Evolutionary conservation across 2,329 filamentous ascomycete genomes (phyloP), one percentile per base, ranked within the genome.

Genomic region (Didymella glomerata): DNA sequence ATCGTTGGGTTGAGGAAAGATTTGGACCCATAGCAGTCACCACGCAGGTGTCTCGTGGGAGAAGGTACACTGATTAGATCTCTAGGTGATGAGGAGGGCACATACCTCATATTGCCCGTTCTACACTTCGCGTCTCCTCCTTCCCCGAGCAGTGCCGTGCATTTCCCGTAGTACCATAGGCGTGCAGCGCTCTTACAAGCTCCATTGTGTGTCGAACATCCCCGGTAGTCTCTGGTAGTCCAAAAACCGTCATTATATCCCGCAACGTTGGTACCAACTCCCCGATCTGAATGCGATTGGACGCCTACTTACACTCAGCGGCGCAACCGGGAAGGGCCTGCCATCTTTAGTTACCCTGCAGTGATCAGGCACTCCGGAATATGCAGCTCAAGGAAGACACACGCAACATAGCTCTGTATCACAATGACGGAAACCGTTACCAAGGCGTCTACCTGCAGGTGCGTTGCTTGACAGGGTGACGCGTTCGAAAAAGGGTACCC

Each of bases 391-490:
- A 30, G 50, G 32, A 47, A 48, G 56, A 20, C 32, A 40, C 51
- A 57, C 60, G 58, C 57, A 62, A 36, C 48, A 32, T 48, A 40
- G 46, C 49, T 58, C 53, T 48, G 59, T 64, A 56, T 57, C 49
- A 64, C 62, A 61, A 54, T 61, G 49, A 61, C 54, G 49, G 53
- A 38, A 22, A 44, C 50, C 41, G 38, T 54, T 60, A 65, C 61
- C 61, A 66, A 68, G 57, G 54, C 32, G 34, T 62, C 56, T 44
- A 57, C 36, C 63, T 68, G 71, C 68, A 73, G 53, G 45, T 54
- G 60, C 59, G 38, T 65, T 68, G 55, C 57, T 61, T 66, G 38
- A 62, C 41, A 57, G 55, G 73, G 70, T 74, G 66, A 74, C 71
- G 69, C 71, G 71, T 68, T 63, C 36, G 24, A 24, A 32, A 25